Base-by-base conservation (phyloP, 2,329 filamentous ascomycete genomes). In the Fusarium cyanostomum region DNA sequence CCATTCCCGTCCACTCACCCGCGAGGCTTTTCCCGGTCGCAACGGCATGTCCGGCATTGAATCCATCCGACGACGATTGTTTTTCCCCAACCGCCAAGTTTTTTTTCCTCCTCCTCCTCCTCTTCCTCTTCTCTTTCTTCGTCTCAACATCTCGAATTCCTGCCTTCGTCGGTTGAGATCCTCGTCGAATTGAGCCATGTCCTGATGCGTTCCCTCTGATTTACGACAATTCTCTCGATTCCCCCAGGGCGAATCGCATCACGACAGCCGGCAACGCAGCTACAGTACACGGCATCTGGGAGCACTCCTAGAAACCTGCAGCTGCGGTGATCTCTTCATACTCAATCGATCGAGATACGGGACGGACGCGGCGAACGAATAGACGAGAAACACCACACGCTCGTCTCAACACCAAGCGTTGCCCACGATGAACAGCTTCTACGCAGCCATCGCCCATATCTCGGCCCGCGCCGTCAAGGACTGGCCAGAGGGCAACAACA, bases 401-500 rank as follows among this genome's bases (percentile, higher is more conserved):
- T 34, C 52, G 26, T 41, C 49, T 55, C 33, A 18, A 41, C n/a
- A 37, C 43, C 18, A 50, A 37, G 41, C 7, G 30, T 43, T 26
- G 33, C 46, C 48, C 52, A 59, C 41, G 35, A 72, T 68, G 60
- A 50, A 53, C 8, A 27, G 56, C 28, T 45, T 66, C 48, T 66
- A 65, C 61, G 59, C 70, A 27, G 39, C 62, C 53, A 64, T 68
- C 53, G 58, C 69, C 37, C 56, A 82, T 61, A 73, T 84, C 68
- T 67, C 78, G 62, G 72, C 73, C 48, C 80, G 82, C 70, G 81
- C 82, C 44, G 68, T 84, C 13, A 57, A 84, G 59, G 51, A 77
- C 50, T 87, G 82, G 71, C 83, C 84, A 6, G 61, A 57, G 5
- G 86, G 85, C 61, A 77, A 80, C 66, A 87, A 89, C 67, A 69